A percentile compares a stretch with the other conserved stretches of the same genome.
Evolutionary conservation across 768 basidiomycete genomes (phyloP).

Genomic region (Tulasnella sp.): DNA sequence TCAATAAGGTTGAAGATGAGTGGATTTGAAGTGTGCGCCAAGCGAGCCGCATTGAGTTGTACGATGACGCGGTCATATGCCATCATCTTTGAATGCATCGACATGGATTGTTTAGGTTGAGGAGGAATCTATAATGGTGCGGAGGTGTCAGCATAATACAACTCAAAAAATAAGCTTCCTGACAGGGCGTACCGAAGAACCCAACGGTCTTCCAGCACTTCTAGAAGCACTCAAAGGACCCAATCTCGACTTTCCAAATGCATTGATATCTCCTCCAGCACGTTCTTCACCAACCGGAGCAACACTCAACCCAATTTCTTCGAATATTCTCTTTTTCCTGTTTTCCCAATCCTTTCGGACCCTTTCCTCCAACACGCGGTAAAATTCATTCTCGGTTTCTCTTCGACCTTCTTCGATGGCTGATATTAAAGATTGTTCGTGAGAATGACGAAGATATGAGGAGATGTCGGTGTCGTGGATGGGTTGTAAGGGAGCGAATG

Average conservation of each 20-base stretch:
- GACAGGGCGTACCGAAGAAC: background rate
- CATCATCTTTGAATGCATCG: constrained; percentile 84
- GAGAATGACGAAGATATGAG: constrained; percentile 87
- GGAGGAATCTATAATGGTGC: background rate
- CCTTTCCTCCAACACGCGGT: constrained; percentile 61
- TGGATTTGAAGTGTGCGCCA: constrained; percentile 60
- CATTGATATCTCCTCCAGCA: constrained; percentile 2
- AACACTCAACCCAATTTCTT: constrained; percentile 61
- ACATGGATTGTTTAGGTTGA: constrained; percentile 16
- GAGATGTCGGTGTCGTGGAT: constrained; percentile 89
- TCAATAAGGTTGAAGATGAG: constrained; percentile 59
- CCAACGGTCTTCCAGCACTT: background rate
- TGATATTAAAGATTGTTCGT: constrained; percentile 87
- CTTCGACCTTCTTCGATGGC: constrained; percentile 84
- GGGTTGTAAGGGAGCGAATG: constrained; percentile 80
- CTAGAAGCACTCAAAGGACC: background rate
- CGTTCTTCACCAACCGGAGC: constrained; percentile 30
- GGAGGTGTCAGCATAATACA: background rate
- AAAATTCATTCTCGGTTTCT: constrained; percentile 76
- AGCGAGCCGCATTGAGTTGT: constrained; percentile 61
- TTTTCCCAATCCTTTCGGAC: constrained; percentile 77
- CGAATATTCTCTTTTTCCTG: constrained; percentile 79
- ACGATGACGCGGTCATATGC: constrained; percentile 75
- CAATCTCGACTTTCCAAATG: constrained; percentile 10
- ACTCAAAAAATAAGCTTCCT: background rate